These are phyloP conservation scores for Tylopilus rubrobrunneus DNA, from an alignment of 768 basidiomycete species.

Conservation along the genomic window DNA sequence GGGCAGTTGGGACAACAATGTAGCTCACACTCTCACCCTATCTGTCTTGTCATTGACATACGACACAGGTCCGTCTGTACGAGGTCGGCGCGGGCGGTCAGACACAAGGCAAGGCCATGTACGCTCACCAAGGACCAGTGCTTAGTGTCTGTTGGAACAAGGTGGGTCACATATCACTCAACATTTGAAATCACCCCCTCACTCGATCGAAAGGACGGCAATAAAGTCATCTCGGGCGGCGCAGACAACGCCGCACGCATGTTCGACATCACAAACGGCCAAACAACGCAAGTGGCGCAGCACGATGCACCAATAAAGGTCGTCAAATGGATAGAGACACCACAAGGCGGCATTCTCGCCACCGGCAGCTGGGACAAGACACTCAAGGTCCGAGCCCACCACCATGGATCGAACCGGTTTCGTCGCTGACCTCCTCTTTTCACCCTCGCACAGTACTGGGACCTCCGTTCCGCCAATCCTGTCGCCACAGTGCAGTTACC, in stretches of 20 bases:
- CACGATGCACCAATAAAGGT: slow-evolving; percentile 88
- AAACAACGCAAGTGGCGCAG: slow-evolving; percentile 77
- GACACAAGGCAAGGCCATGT: slow-evolving; percentile 87
- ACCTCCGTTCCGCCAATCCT: slow-evolving; percentile 71
- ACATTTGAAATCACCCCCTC: slow-evolving; percentile 5
- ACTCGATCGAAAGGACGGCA: slow-evolving; percentile 62
- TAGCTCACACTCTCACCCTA: slow-evolving; percentile 24
- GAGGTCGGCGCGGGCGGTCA: slow-evolving; percentile 79
- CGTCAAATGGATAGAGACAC: slow-evolving; percentile 77
- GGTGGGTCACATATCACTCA: slow-evolving; percentile 35
- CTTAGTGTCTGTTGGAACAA: slow-evolving; percentile 89
- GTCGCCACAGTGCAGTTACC: slow-evolving; percentile 79
- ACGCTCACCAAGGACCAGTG: slow-evolving; percentile 86
- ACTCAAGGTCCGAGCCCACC: slow-evolving; percentile 59
- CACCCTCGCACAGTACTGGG: slow-evolving; percentile 76
- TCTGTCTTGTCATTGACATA: slow-evolving; percentile 7
- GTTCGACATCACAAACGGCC: slow-evolving; percentile 85
- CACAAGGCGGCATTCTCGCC: slow-evolving; percentile 70
- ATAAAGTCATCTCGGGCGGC: slow-evolving; percentile 87
- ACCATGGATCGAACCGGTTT: not conserved
- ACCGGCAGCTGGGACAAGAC: slow-evolving; percentile 99
- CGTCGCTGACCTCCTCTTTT: not conserved
- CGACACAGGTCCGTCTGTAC: slow-evolving; percentile 79
- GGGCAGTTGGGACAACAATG: slow-evolving; percentile 92
- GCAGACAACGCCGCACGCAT: slow-evolving; percentile 94